A percentile compares a stretch with the other conserved stretches of the same genome.
phyloP scores from a whole-genome alignment of 2,329 filamentous ascomycete genomes.

The Ceratocystis huliohia region DNA sequence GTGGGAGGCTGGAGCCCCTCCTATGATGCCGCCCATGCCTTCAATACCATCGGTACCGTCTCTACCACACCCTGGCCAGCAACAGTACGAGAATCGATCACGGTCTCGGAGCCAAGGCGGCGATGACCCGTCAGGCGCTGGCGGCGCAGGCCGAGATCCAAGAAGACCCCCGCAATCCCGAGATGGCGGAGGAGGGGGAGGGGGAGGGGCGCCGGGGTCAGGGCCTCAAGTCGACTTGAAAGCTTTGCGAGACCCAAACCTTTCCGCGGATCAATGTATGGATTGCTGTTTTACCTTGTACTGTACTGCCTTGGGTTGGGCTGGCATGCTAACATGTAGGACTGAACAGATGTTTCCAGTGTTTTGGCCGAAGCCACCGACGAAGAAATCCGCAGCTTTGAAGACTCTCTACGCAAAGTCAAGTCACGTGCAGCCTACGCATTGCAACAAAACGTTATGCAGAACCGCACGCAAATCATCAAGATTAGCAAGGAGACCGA shows the following conservation, averaged over 20 bases:
- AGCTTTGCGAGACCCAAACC: slow-evolving; percentile 63
- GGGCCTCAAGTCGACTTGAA: slow-evolving; percentile 62
- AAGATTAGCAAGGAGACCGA: slow-evolving; percentile 99
- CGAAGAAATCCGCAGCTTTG: slow-evolving; percentile 72
- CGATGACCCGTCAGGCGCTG: slow-evolving; percentile 23
- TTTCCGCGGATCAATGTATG: slow-evolving; percentile 65
- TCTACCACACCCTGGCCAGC: slow-evolving; percentile 12
- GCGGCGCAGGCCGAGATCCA: slow-evolving; percentile 24
- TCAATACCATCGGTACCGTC: slow-evolving; percentile 16
- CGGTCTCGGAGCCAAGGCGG: slow-evolving; percentile 22
- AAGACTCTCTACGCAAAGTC: slow-evolving; percentile 60
- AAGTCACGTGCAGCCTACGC: slow-evolving; percentile 70
- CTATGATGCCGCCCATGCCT: slow-evolving; percentile 27
- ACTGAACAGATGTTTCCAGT: slow-evolving; percentile 43
- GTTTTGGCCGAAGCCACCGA: slow-evolving; percentile 76
- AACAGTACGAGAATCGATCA: slow-evolving; percentile 12
- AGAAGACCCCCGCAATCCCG: slow-evolving; percentile 43
- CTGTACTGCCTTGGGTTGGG: no score
- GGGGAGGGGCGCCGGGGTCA: slow-evolving; percentile 31
- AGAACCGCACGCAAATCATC: slow-evolving; percentile 96
- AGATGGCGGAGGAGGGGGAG: slow-evolving; percentile 23
- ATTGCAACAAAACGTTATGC: slow-evolving; percentile 87
- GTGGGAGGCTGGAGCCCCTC: slow-evolving; percentile 54
- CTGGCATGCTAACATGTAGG: slow-evolving; percentile 19
- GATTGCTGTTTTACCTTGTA: no score